Evolutionary conservation across 371 early-diverging fungal genomes (phyloP), one percentile per base, ranked within the genome.

Genomic region (Zancudomyces culisetae): DNA sequence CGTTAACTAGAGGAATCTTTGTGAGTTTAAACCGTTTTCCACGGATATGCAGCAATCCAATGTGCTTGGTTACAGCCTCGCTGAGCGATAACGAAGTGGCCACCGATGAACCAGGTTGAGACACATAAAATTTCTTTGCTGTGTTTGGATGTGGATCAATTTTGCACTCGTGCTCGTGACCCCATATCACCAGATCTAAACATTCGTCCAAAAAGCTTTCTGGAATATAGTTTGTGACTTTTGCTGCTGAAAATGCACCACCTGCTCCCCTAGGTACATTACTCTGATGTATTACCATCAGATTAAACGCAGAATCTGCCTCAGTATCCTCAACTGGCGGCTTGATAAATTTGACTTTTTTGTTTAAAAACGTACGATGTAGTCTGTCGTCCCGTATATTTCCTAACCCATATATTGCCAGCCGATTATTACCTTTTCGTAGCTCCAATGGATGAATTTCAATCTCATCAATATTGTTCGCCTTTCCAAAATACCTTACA

Each of bases 131-230:
- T 12, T 75, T 73, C 42, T 75, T 68, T 23, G 70, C 55, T 18
- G 74, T 71, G 63, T 77, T 81, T 29, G 66, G 66, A 45, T 76
- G 72, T 0, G 89, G 87, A 27, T 82, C 81, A 24, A 92, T 83
- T 27, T 74, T 63, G 55, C 94, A 96, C 58, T 98, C 91, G 71
- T 99, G 99, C 69, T 98, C 98, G 68, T 98, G 99, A 2, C 98
- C 98, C 93, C 96, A 99, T 0, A 99, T 55, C 3, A 98, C 78
- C 20, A 99, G 60, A 60, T 98, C 76, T 51, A 99, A 62, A 59
- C 85, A 88, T 18, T 70, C 68, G 42, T 82, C 81, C 13, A 98
- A 57, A 56, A 87, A 87, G 8, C 76, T 71, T 63, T 89, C 91
- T 0, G 98, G 97, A 21, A 98, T 82, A 66, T 90, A 88, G 57